These are phyloP conservation scores for Trapa incisa DNA, from an alignment of 345 rosid species.

Conservation along the genomic window DNA sequence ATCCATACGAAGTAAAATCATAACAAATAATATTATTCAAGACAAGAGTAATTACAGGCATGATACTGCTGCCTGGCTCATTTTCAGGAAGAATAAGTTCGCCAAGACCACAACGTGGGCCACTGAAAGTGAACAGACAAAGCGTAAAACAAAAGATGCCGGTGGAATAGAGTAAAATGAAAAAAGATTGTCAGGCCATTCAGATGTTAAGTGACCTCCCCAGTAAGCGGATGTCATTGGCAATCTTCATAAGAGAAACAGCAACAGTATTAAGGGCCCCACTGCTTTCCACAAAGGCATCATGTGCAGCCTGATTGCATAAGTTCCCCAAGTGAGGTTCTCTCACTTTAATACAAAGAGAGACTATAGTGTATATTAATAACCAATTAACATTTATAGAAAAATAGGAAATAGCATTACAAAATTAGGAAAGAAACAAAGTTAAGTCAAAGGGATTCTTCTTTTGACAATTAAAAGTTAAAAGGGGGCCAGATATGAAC, in stretches of 20 bases:
- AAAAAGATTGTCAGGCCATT: not conserved
- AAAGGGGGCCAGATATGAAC: slow-evolving; percentile 26
- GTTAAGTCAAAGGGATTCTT: not conserved
- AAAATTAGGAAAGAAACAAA: slow-evolving; percentile 5
- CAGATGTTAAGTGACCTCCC: slow-evolving; percentile 46
- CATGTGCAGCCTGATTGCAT: slow-evolving; percentile 74
- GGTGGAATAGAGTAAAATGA: not conserved
- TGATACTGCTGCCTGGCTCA: slow-evolving; percentile 98
- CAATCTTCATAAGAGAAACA: slow-evolving; percentile 80
- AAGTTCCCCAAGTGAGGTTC: slow-evolving; percentile 1
- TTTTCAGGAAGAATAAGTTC: slow-evolving; percentile 98
- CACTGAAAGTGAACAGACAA: slow-evolving; percentile 35
- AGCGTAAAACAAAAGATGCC: slow-evolving; percentile 13
- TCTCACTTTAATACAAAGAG: slow-evolving; percentile 1
- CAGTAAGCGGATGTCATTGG: slow-evolving; percentile 75
- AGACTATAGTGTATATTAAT: not conserved
- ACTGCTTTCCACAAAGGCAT: slow-evolving; percentile 91
- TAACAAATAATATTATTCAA: not conserved
- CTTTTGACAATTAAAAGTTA: no score
- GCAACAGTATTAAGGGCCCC: slow-evolving; percentile 82
- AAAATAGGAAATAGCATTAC: not conserved
- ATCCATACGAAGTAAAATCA: not conserved
- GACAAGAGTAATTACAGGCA: slow-evolving; percentile 50
- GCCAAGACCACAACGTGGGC: slow-evolving; percentile 97
- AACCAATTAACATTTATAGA: not conserved